Percentiles rank a stretch among this genome's conserved stretches.
Conservation (phyloP, 2,329 filamentous ascomycete species). For the Claviceps purpurea region DNA sequence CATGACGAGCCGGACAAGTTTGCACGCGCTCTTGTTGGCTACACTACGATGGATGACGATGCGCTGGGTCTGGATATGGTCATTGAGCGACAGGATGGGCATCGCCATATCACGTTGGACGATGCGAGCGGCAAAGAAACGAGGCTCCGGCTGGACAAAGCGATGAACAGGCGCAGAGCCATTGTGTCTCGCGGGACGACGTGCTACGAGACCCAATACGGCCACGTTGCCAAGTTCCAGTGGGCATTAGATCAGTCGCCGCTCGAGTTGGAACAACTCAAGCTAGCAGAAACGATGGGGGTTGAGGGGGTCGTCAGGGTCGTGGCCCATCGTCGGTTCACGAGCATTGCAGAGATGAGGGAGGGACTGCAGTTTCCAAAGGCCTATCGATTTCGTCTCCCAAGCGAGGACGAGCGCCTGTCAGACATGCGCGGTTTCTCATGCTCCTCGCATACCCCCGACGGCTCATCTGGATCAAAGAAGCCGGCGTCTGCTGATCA, state of each 20-base stretch:
- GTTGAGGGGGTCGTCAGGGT: slow-evolving; percentile 9
- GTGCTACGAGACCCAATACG: slow-evolving; percentile 6
- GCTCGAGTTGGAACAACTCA: slow-evolving; percentile 9
- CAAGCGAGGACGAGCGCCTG: not conserved
- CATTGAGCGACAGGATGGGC: not conserved
- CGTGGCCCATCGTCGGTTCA: slow-evolving; percentile 7
- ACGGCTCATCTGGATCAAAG: slow-evolving; percentile 6
- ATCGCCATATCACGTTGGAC: slow-evolving; percentile 2
- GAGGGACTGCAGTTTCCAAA: slow-evolving; percentile 5
- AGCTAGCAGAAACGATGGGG: slow-evolving; percentile 6
- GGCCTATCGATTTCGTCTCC: slow-evolving; percentile 2
- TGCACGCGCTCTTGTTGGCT: slow-evolving; percentile 10
- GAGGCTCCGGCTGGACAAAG: not conserved
- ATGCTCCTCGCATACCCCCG: slow-evolving; percentile 1
- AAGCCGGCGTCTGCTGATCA: slow-evolving; percentile 6
- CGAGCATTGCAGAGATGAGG: slow-evolving; percentile 7
- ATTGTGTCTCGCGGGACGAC: slow-evolving; percentile 10
- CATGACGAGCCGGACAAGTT: slow-evolving; percentile 8
- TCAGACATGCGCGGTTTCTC: slow-evolving; percentile 4
- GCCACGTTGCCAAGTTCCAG: slow-evolving; percentile 10
- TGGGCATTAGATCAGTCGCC: slow-evolving; percentile 2
- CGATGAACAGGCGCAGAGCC: slow-evolving; percentile 5
- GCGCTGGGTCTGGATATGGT: slow-evolving; percentile 8
- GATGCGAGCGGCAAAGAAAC: slow-evolving; percentile 1
- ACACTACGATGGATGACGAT: slow-evolving; percentile 9